Evolutionary conservation across 768 basidiomycete genomes (phyloP).

Genomic region (Crucibulum laeve): DNA sequence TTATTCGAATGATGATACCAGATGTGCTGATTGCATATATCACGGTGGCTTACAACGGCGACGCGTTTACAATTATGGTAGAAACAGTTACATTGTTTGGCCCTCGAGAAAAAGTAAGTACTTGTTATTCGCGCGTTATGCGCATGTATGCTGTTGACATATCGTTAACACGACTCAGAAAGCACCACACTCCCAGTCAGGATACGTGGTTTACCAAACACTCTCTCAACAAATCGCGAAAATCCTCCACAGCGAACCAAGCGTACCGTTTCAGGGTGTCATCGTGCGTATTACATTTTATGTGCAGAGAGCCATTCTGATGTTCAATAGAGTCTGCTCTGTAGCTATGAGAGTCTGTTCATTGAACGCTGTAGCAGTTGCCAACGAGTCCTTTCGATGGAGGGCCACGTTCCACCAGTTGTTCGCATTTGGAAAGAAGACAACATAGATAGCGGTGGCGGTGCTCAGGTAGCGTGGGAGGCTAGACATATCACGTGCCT

Average conservation of each 20-base stretch:
- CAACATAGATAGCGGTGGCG: too few species aligned
- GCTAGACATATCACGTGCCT: slow-evolving; percentile 42
- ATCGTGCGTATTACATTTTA: slow-evolving; percentile 31
- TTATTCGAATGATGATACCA: slow-evolving; percentile 55
- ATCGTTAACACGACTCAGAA: slow-evolving; percentile 41
- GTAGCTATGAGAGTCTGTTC: slow-evolving; percentile 59
- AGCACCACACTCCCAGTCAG: slow-evolving; percentile 64
- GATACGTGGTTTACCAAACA: slow-evolving; percentile 58
- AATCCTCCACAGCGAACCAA: slow-evolving; percentile 51
- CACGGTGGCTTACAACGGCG: slow-evolving; percentile 34
- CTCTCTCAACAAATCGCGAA: slow-evolving; percentile 64
- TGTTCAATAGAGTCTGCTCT: slow-evolving; percentile 40
- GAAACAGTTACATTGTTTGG: slow-evolving; percentile 71
- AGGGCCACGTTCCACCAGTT: slow-evolving; percentile 72
- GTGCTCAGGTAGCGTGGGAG: slow-evolving; percentile 34
- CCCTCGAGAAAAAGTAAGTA: slow-evolving; percentile 62
- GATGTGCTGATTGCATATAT: slow-evolving; percentile 69
- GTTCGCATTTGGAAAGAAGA: slow-evolving; percentile 49
- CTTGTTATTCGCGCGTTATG: neutral
- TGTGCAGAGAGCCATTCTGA: slow-evolving; percentile 6
- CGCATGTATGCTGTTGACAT: slow-evolving; percentile 4
- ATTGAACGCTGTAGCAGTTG: slow-evolving; percentile 56
- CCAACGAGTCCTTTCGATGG: slow-evolving; percentile 60
- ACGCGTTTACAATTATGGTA: slow-evolving; percentile 36
- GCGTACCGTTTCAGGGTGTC: slow-evolving; percentile 47